Base-by-base conservation (phyloP, 208 protist genomes). In the Crithidia fasciculata region DNA sequence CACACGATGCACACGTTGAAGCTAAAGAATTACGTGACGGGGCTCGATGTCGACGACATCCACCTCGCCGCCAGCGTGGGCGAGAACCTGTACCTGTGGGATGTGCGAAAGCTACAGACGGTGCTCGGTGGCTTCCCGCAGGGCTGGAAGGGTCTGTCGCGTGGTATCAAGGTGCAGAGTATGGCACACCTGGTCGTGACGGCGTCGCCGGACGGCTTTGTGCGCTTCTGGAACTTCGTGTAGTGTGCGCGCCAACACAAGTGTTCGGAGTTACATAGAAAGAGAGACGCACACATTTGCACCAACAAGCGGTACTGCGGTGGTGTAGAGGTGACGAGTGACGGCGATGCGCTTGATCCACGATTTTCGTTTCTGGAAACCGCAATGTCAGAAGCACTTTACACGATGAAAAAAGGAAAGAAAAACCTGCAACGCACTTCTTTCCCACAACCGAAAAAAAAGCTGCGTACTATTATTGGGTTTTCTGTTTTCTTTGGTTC, bases 81-180 rank as follows among this genome's bases (percentile, higher is more conserved):
- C 41, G 86, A 94, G 71, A 94, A 92, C 49, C 70, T 96, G 69
- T 94, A 93, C 74, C 54, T 93, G 68, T 94, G 88, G 87, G 91
- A 96, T 70, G 78, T 94, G 39, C 85, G 91, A 0, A 92, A 92
- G 61, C 77, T 94, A 41, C 80, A 81, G 64, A 84, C 79, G 16
- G 88, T 94, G 45, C 77, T 96, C 5, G 91, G 89, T 13, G 91
- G 87, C 10, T 92, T 88, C 65, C 85, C 85, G 60, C 86, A 95
- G 45, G 91, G 79, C 15, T 95, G 91, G 91, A 79, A 86, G 64
- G 91, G 89, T 2, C 81, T 96, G 36, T 90, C 91, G n/a, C 84
- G 91, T 7, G 91, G 89, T 18, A 79, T 96, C 44, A 78, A 82
- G 57, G 76, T 96, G 36, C 59, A 86, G 53, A 86, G 80, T 60